These are phyloP conservation scores for Schizochytrium sp. DNA, from an alignment of 108 stramenopile species.

Conservation along the genomic window DNA sequence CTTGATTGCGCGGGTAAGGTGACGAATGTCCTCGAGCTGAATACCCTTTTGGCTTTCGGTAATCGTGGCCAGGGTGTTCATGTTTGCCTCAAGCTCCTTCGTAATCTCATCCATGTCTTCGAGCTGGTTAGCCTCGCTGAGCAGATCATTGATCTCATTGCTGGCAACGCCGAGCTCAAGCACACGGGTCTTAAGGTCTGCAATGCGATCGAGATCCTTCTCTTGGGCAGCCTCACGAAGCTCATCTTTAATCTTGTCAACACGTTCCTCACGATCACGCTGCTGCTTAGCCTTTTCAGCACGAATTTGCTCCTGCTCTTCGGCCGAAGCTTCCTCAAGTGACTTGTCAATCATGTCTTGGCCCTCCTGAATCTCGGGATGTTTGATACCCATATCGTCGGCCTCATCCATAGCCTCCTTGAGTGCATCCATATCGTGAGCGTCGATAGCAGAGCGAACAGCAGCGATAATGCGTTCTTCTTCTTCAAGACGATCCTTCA, in stretches of 20 bases:
- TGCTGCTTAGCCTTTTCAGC: conserved; percentile 47
- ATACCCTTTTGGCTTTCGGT: conserved; percentile 61
- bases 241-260: neutral
- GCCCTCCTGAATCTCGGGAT: neutral
- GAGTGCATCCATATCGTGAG: conserved; percentile 65
- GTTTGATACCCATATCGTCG: conserved; percentile 64
- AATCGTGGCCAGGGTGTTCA: conserved; percentile 45
- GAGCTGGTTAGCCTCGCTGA: conserved; percentile 58
- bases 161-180: conserved; percentile 48
- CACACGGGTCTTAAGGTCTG: conserved; percentile 53
- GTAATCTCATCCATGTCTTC: conserved; percentile 62
- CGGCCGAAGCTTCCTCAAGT: neutral
- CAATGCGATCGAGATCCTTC: conserved; percentile 11
- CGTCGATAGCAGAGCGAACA: conserved; percentile 63
- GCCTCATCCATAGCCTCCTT: conserved; percentile 61
- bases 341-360: conserved; percentile 28
- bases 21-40: neutral
- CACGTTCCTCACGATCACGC: conserved; percentile 5
- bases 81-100: conserved; percentile 58
- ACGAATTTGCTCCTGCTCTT: conserved; percentile 62
- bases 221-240: conserved; percentile 35
- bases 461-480: conserved; percentile 69
- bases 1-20: conserved; percentile 63
- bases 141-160: conserved; percentile 9
- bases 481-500: conserved; percentile 72